phyloP scores from a whole-genome alignment of 306 rosid species.

The Trichosanthes truncata region DNA sequence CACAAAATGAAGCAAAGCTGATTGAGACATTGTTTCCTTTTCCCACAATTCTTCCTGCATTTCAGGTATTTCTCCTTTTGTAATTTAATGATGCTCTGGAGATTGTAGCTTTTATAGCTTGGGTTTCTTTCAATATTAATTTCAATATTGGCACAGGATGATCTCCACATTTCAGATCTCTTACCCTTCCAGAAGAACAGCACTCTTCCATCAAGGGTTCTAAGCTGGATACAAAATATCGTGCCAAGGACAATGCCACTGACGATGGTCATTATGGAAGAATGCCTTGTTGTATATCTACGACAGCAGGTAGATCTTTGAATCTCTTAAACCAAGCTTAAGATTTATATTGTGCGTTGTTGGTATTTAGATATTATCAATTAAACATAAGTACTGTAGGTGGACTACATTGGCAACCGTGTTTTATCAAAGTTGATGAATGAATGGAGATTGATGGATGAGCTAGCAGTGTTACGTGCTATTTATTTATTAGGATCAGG shows the following conservation, averaged over 20 bases:
- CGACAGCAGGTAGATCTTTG: conserved; percentile 62
- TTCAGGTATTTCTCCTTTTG: conserved; percentile 46
- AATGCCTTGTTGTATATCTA: conserved; percentile 63
- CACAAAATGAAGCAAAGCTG: conserved; percentile 47
- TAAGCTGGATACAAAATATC: conserved; percentile 67
- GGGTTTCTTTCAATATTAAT: conserved; percentile 18
- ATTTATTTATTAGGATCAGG: conserved; percentile 97
- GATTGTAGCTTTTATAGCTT: conserved; percentile 16
- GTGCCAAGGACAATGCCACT: conserved; percentile 65
- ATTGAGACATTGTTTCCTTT: conserved; percentile 75
- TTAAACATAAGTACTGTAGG: conserved; percentile 32
- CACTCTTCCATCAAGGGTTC: conserved; percentile 83
- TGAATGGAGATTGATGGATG: conserved; percentile 96
- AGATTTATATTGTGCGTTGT: conserved; percentile 1
- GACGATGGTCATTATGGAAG: conserved; percentile 75
- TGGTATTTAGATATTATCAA: not conserved
- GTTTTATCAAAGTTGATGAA: conserved; percentile 80
- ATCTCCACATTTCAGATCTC: conserved; percentile 62
- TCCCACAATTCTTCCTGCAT: conserved; percentile 76
- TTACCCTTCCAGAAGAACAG: conserved; percentile 92
- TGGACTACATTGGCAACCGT: conserved; percentile 76
- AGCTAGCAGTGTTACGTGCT: conserved; percentile 86
- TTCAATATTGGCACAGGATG: conserved; percentile 46
- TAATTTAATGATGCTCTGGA: conserved; percentile 6
- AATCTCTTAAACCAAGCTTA: conserved; percentile 15